These are phyloP conservation scores for Aulographum hederae DNA, from an alignment of 2,329 filamentous ascomycete species.

Conservation along the genomic window DNA sequence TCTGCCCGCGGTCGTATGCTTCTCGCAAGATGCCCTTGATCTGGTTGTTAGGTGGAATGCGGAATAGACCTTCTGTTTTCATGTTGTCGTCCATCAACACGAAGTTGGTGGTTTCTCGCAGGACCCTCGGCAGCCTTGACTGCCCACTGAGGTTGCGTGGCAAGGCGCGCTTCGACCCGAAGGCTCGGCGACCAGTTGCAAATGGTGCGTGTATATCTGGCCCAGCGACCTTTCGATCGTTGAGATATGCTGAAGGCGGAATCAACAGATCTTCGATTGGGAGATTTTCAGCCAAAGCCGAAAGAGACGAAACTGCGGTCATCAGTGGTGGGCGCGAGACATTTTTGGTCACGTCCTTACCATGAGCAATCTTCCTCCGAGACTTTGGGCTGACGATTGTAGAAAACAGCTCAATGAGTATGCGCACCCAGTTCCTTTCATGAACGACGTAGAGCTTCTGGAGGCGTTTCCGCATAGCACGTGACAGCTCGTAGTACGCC, in stretches of 20 bases:
- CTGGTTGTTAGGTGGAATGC: conserved; percentile 31
- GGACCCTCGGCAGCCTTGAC: conserved; percentile 30
- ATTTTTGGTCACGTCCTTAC: conserved; percentile 13
- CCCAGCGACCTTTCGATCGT: conserved; percentile 29
- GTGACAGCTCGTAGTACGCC: conserved; percentile 35
- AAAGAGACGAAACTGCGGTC: conserved; percentile 27
- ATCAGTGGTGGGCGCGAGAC: neutral
- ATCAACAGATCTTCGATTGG: conserved; percentile 34
- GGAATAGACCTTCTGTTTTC: conserved; percentile 32
- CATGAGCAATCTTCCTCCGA: conserved; percentile 36
- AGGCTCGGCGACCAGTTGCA: conserved; percentile 26
- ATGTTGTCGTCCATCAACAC: conserved; percentile 29
- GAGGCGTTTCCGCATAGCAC: conserved; percentile 35
- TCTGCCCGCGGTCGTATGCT: conserved; percentile 35
- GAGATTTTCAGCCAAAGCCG: conserved; percentile 29
- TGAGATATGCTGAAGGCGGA: conserved; percentile 33
- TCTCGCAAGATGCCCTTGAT: conserved; percentile 32
- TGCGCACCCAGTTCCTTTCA: conserved; percentile 36
- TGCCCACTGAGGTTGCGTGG: conserved; percentile 25
- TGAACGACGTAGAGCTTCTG: conserved; percentile 39
- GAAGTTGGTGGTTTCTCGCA: conserved; percentile 34
- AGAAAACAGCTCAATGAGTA: conserved; percentile 36
- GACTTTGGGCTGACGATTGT: conserved; percentile 39
- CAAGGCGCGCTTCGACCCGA: conserved; percentile 27
- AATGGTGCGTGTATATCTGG: conserved; percentile 28